phyloP scores from a whole-genome alignment of 2,329 filamentous ascomycete genomes.

The Fusarium mundagurra region DNA sequence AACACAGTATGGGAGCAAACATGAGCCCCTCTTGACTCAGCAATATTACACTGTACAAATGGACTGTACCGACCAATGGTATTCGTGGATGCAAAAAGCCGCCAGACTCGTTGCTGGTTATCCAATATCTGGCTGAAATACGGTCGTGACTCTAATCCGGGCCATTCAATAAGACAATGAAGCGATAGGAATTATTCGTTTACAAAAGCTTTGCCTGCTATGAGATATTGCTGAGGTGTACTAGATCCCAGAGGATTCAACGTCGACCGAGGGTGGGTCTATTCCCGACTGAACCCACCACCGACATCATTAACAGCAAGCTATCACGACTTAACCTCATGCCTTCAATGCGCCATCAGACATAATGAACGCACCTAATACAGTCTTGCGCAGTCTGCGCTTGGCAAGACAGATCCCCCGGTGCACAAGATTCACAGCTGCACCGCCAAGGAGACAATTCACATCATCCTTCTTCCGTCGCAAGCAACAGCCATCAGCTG shows the following conservation, averaged over 20 bases:
- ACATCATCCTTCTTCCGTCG: conserved; percentile 33
- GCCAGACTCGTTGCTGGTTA: not conserved
- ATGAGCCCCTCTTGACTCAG: not conserved
- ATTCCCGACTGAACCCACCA: conserved; percentile 8
- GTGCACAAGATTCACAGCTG: conserved; percentile 16
- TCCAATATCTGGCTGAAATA: not conserved
- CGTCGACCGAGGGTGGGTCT: conserved; percentile 6
- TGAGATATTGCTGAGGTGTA: not conserved
- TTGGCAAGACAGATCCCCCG: conserved; percentile 16
- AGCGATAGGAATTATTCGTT: not conserved
- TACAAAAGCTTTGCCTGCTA: not conserved
- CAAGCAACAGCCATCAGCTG: conserved; percentile 62
- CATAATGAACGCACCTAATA: conserved; percentile 44
- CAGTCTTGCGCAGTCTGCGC: conserved; percentile 43
- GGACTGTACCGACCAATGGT: not conserved
- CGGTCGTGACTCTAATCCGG: too few species aligned
- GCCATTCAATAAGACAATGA: not conserved
- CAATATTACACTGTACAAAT: not conserved
- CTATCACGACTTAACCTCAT: not conserved
- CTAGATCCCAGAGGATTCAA: not conserved
- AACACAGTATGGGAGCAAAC: not conserved
- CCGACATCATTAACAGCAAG: conserved; percentile 26
- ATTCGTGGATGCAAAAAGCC: too few species aligned
- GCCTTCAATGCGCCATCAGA: conserved; percentile 15
- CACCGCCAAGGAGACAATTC: conserved; percentile 26